These are phyloP conservation scores for Suzukiozyma palmioleophila DNA, from an alignment of 1,139 yeast species.

Conservation along the genomic window DNA sequence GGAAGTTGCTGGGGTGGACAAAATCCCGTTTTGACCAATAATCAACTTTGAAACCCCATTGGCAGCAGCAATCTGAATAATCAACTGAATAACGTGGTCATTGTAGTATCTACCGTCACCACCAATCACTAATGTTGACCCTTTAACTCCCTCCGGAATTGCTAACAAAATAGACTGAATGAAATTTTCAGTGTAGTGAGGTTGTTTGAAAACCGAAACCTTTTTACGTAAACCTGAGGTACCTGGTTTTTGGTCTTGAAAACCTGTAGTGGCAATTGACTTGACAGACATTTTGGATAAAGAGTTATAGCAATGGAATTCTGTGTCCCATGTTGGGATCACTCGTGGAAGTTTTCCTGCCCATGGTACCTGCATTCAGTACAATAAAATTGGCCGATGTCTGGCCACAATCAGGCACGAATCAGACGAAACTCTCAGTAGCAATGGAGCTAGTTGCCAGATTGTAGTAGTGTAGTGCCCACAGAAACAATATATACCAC, in stretches of 20 bases:
- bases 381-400: no score
- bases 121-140: constrained; percentile 81
- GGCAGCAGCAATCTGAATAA: constrained; percentile 81
- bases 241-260: constrained; percentile 93
- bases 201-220: constrained; percentile 77
- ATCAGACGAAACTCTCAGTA: no score
- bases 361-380: no score
- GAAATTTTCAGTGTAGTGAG: constrained; percentile 88
- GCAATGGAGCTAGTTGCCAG: no score
- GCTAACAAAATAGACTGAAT: constrained; percentile 81
- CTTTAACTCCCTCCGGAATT: constrained; percentile 83
- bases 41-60: constrained; percentile 84
- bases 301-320: not conserved
- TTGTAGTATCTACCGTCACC: constrained; percentile 97
- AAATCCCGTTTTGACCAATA: constrained; percentile 81
- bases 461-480: no score
- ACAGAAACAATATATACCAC: no score
- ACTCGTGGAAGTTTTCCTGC: no score
- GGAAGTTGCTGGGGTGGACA: constrained; percentile 96
- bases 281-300: constrained; percentile 13
- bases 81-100: constrained; percentile 73
- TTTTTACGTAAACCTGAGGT: constrained; percentile 95
- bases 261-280: constrained; percentile 61
- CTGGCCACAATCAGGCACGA: no score
- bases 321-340: not conserved